A percentile compares a stretch with the other conserved stretches of the same genome.
phyloP scores from a whole-genome alignment of 352 stramenopile genomes.

The Thalassiosira ordinaria region DNA sequence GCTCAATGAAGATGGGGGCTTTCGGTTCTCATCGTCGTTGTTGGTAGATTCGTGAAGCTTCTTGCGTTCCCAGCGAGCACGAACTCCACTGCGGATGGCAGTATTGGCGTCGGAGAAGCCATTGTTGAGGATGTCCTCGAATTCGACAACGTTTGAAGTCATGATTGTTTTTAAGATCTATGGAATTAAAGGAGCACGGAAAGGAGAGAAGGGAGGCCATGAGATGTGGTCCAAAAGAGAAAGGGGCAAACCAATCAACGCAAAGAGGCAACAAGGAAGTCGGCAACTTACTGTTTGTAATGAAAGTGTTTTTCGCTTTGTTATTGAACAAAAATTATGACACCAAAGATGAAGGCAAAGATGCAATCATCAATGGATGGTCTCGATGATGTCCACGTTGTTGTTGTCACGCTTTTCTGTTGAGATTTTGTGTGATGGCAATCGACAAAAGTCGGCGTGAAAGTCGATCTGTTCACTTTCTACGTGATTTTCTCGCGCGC shows the following conservation, averaged over 20 bases:
- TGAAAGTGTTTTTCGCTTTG: not conserved
- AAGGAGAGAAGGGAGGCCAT: not conserved
- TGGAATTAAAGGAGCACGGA: not conserved
- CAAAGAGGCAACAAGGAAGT: not conserved
- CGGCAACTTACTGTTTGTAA: not conserved
- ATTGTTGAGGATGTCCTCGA: slow-evolving; percentile 82
- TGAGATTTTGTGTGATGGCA: not conserved
- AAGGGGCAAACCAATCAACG: not conserved
- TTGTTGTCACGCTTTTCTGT: no score
- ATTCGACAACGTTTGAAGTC: slow-evolving; percentile 81
- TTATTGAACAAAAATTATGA: slow-evolving; percentile 8
- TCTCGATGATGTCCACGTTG: no score
- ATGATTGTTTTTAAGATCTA: slow-evolving; percentile 54
- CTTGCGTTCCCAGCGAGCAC: slow-evolving; percentile 82
- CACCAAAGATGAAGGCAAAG: not conserved
- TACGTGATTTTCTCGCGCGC: not conserved
- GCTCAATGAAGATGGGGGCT: slow-evolving; percentile 26
- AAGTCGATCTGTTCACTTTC: slow-evolving; percentile 8
- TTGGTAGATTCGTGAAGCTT: slow-evolving; percentile 26
- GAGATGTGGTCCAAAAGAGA: not conserved
- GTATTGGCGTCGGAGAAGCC: slow-evolving; percentile 84
- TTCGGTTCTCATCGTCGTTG: slow-evolving; percentile 28
- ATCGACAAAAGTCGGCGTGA: not conserved
- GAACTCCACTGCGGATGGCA: slow-evolving; percentile 67
- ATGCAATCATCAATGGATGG: no score